phyloP scores from a whole-genome alignment of 2,329 filamentous ascomycete genomes.

The Fusarium odoratissimum region DNA sequence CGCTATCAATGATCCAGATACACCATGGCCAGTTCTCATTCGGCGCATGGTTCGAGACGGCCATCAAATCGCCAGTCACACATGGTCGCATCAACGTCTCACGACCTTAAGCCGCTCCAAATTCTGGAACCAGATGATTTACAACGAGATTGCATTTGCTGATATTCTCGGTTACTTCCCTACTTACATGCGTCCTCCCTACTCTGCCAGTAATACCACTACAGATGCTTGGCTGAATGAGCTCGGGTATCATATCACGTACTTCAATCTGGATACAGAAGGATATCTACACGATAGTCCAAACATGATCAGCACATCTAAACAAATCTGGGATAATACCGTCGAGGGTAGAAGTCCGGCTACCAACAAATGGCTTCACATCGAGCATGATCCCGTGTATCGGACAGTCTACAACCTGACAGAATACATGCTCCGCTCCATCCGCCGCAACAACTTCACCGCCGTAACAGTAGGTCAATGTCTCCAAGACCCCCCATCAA shows the following conservation, averaged over 20 bases:
- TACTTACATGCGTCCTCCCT: conserved; percentile 59
- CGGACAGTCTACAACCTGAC: conserved; percentile 58
- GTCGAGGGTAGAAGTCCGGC: conserved; percentile 49
- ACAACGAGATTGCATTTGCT: conserved; percentile 57
- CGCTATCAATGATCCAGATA: conserved; percentile 55
- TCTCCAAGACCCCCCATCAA: conserved; percentile 61
- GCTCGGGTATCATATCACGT: conserved; percentile 68
- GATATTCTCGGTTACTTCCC: conserved; percentile 55
- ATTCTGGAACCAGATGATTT: conserved; percentile 55
- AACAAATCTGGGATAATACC: conserved; percentile 52
- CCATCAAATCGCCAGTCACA: conserved; percentile 70
- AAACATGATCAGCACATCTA: conserved; percentile 59
- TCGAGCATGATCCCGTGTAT: conserved; percentile 64
- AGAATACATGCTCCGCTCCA: conserved; percentile 57
- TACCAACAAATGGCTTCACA: conserved; percentile 59
- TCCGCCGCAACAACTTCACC: conserved; percentile 52
- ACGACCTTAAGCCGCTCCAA: conserved; percentile 49
- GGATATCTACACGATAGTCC: conserved; percentile 67
- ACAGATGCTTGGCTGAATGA: conserved; percentile 54
- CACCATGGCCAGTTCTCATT: conserved; percentile 51
- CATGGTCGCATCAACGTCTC: conserved; percentile 60
- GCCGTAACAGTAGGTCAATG: conserved; percentile 64
- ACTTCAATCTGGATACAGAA: conserved; percentile 71
- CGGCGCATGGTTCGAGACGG: conserved; percentile 62
- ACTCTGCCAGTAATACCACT: conserved; percentile 56